Evolutionary conservation across 1,139 yeast genomes (phyloP), one percentile per base, ranked within the genome.

Genomic region (Protomyces macrosporus): DNA sequence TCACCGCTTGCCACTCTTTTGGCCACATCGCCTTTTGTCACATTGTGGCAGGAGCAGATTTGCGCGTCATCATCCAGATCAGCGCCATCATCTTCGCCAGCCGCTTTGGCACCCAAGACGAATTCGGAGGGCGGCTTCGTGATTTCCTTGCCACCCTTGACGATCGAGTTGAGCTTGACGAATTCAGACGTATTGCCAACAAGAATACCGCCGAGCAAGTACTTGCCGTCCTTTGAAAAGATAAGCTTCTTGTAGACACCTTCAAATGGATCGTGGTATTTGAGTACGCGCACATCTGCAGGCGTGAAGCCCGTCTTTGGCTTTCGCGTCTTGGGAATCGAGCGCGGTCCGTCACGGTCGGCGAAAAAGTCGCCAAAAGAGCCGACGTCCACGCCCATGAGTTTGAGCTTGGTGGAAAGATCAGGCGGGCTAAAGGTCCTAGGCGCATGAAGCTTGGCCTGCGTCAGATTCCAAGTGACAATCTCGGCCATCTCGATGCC

Each of bases 321-420:
- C 45, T 53, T 53, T 30, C 55, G 60, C 5, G 66, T 64, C 37
- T 60, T 60, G 5, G 76, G 76, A 4, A 72, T 61, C 72, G 74
- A 72, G 55, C 70, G 72, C 16, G 76, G 74, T 12, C 75, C 76
- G 45, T 68, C 67, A 32, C 67, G 69, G 60, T 74, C 76, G 1
- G 76, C 75, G 65, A 74, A 74, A 60, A 71, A 74, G 65, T 74
- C 76, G 35, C 77, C 77, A 69, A 74, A 74, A 3, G 75, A 72
- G 35, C 76, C 77, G 33, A 74, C 77, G 54, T 74, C 75, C 35
- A 74, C 76, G 10, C 76, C 76, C 76, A 74, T 74, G 12, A 74
- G 67, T 65, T 74, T 74, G 54, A 74, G 68, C 30, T 76, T 70
- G 4, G 77, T 74, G 32, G 76, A 75, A 32, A 73, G 65, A 61